These are phyloP conservation scores for Aspergillus nomiae DNA, from an alignment of 2,329 filamentous ascomycete species.

Conservation along the genomic window DNA sequence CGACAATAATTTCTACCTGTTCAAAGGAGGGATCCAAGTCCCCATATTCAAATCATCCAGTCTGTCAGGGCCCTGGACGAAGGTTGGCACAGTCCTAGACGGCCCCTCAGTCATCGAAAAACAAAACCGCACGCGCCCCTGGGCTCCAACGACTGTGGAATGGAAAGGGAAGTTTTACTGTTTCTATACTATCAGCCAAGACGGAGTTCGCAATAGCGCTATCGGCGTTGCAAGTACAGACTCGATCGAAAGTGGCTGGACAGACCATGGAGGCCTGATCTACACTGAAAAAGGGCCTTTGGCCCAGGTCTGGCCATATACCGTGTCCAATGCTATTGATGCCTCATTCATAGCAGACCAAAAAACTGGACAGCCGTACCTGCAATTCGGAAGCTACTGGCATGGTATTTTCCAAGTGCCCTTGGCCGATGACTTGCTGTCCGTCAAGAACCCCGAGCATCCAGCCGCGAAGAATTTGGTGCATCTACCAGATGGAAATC, in stretches of 20 bases:
- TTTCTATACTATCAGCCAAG: slow-evolving; percentile 36
- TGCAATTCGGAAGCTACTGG: slow-evolving; percentile 41
- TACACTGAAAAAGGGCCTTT: slow-evolving; percentile 30
- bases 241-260: slow-evolving; percentile 31
- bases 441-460: slow-evolving; percentile 22
- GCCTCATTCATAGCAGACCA: slow-evolving; percentile 33
- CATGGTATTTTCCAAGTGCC: slow-evolving; percentile 39
- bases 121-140: slow-evolving; percentile 33
- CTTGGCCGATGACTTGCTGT: slow-evolving; percentile 32
- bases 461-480: slow-evolving; percentile 33
- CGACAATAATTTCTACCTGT: slow-evolving; percentile 36
- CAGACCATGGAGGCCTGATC: slow-evolving; percentile 38
- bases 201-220: slow-evolving; percentile 34
- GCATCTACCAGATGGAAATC: slow-evolving; percentile 19
- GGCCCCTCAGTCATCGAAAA: slow-evolving; percentile 33
- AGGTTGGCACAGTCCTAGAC: slow-evolving; percentile 34
- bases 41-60: slow-evolving; percentile 27
- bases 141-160: slow-evolving; percentile 38
- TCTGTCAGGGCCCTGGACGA: slow-evolving; percentile 36
- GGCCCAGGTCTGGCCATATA: slow-evolving; percentile 33
- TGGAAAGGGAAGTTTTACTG: slow-evolving; percentile 37
- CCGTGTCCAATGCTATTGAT: slow-evolving; percentile 41
- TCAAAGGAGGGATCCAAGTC: slow-evolving; percentile 33
- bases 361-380: slow-evolving; percentile 27
- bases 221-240: slow-evolving; percentile 39